These are phyloP conservation scores for Amniculicola lignicola DNA, from an alignment of 495 filamentous ascomycete species.

Conservation along the genomic window DNA sequence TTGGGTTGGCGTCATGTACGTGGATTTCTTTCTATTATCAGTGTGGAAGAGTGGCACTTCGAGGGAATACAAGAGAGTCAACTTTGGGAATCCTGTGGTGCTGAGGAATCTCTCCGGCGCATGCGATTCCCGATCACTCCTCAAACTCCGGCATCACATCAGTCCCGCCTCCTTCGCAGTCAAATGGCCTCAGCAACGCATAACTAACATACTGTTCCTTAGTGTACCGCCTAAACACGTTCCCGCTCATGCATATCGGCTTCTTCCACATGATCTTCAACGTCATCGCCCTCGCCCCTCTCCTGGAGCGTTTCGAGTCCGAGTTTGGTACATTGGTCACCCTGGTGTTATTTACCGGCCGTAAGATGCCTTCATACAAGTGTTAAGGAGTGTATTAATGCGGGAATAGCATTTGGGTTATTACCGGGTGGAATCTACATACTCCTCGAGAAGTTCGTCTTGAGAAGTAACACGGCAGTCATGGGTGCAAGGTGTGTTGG, in stretches of 20 bases:
- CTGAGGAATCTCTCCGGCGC: neutral
- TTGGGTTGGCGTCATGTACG: conserved; percentile 72
- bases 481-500: conserved; percentile 73
- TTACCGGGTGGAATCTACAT: conserved; percentile 42
- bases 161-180: too few species aligned
- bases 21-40: conserved; percentile 29
- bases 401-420: conserved; percentile 36
- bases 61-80: neutral
- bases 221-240: conserved; percentile 95
- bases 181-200: neutral
- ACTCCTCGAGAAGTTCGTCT: conserved; percentile 34
- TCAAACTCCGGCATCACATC: too few species aligned
- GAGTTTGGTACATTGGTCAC: conserved; percentile 89
- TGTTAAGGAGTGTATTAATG: conserved; percentile 1
- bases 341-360: conserved; percentile 78
- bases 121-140: neutral
- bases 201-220: conserved; percentile 40
- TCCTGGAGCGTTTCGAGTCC: conserved; percentile 89
- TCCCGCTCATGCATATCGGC: conserved; percentile 78
- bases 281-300: conserved; percentile 69
- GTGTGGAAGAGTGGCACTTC: neutral
- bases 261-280: conserved; percentile 80
- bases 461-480: conserved; percentile 50
- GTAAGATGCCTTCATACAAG: conserved; percentile 51
- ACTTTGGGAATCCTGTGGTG: too few species aligned